Percentiles rank a stretch among this genome's conserved stretches.
phyloP scores from a whole-genome alignment of 208 protist species.

The Leishmania gerbilli region DNA sequence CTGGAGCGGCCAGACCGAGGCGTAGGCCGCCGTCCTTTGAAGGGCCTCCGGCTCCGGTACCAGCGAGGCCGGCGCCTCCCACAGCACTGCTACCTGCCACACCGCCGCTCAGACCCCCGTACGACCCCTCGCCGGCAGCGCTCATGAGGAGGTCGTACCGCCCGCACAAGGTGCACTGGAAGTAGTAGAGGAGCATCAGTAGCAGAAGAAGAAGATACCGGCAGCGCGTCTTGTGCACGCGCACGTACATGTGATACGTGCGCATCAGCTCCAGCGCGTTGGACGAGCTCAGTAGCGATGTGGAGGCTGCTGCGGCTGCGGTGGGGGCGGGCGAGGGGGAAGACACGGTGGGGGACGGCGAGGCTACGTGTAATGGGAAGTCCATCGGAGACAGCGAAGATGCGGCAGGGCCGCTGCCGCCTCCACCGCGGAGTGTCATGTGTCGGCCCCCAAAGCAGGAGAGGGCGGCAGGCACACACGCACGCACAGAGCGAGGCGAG shows the following conservation, averaged over 20 bases:
- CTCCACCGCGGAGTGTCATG: not conserved
- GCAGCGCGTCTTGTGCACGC: constrained; percentile 12
- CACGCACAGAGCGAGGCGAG: not conserved
- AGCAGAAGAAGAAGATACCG: constrained; percentile 16
- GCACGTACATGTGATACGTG: constrained; percentile 24
- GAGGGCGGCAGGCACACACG: not conserved
- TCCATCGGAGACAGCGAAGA: not conserved
- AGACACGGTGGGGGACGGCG: not conserved
- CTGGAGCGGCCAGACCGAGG: not conserved
- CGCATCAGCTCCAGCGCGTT: constrained; percentile 27
- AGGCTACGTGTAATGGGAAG: not conserved
- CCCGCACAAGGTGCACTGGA: constrained; percentile 14
- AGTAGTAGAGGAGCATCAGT: constrained; percentile 23
- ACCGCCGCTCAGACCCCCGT: not conserved
- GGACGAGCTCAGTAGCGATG: not conserved
- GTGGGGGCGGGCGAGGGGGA: not conserved
- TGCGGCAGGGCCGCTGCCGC: too few relatives aligned
- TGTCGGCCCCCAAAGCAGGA: not conserved
- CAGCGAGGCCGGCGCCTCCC: not conserved
- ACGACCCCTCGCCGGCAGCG: not conserved
- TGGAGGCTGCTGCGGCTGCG: not conserved
- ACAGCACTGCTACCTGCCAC: not conserved
- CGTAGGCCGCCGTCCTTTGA: not conserved
- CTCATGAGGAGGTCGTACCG: not conserved
- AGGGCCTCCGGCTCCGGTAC: not conserved